A percentile compares a stretch with the other conserved stretches of the same genome.
These are phyloP conservation scores for Russula olivacea DNA, from an alignment of 768 basidiomycete species.

Conservation along the genomic window DNA sequence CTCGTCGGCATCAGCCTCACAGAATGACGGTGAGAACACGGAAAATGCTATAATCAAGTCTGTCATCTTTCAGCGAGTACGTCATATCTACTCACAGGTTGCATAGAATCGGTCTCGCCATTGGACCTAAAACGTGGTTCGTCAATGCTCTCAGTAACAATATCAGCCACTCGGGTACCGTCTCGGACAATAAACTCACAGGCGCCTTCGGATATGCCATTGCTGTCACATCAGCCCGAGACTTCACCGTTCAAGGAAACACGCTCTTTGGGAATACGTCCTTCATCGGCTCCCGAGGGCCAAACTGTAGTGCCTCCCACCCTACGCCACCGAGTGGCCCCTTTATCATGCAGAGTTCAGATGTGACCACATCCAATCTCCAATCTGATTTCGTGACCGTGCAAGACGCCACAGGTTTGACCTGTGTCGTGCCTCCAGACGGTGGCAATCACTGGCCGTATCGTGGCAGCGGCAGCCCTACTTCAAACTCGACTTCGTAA, in stretches of 20 bases:
- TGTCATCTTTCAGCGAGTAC: conserved; percentile 25
- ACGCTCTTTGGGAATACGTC: conserved; percentile 60
- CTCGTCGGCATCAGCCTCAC: conserved; percentile 32
- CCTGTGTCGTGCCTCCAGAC: conserved; percentile 60
- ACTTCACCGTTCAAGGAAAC: conserved; percentile 65
- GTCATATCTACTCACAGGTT: conserved; percentile 7
- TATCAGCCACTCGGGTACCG: conserved; percentile 45
- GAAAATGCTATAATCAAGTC: conserved; percentile 67
- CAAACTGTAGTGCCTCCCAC: conserved; percentile 52
- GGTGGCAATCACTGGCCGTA: conserved; percentile 72
- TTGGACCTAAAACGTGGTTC: conserved; percentile 76
- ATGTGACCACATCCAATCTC: conserved; percentile 37
- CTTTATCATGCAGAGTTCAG: conserved; percentile 50
- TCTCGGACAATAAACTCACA: conserved; percentile 51
- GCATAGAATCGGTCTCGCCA: conserved; percentile 68
- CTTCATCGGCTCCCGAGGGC: conserved; percentile 64
- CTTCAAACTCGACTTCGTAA: too few relatives aligned
- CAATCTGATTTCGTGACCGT: conserved; percentile 52
- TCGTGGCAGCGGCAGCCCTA: conserved; percentile 35
- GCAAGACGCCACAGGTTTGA: conserved; percentile 50
- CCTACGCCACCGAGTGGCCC: conserved; percentile 48
- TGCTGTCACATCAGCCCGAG: conserved; percentile 54
- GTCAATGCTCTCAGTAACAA: conserved; percentile 50
- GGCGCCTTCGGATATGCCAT: conserved; percentile 74
- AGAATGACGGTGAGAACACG: conserved; percentile 47